A percentile compares a stretch with the other conserved stretches of the same genome.
These are phyloP conservation scores for Penicillium sp. DNA, from an alignment of 2,329 filamentous ascomycete genomes.

Conservation along the genomic window DNA sequence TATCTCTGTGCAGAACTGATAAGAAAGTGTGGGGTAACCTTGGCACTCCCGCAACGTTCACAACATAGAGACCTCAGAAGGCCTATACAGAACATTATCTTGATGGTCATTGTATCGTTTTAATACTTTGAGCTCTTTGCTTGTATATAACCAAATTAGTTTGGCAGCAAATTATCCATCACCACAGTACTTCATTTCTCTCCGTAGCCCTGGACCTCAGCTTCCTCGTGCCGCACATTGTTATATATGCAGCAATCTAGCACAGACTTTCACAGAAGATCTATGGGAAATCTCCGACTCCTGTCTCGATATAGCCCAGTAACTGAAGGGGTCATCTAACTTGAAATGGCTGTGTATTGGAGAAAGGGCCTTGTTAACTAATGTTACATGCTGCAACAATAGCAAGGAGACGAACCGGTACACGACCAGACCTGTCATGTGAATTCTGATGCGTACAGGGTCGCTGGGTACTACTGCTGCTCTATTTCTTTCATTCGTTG, in stretches of 20 bases:
- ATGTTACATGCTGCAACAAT: too few relatives aligned
- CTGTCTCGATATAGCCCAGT: too few relatives aligned
- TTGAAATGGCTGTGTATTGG: too few relatives aligned
- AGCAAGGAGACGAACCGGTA: slow-evolving; percentile 14
- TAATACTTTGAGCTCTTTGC: background rate
- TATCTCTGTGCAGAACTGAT: background rate
- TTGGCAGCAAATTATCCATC: background rate
- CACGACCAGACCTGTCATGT: background rate
- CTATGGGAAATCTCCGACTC: slow-evolving; percentile 26
- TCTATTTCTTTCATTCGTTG: background rate
- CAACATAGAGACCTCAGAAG: too few relatives aligned
- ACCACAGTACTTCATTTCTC: slow-evolving; percentile 13
- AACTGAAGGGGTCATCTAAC: too few relatives aligned
- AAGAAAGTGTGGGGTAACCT: slow-evolving; percentile 8
- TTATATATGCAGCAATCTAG: slow-evolving; percentile 37
- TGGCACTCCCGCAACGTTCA: background rate
- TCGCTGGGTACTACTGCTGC: background rate
- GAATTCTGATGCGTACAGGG: too few relatives aligned
- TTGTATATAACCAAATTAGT: background rate
- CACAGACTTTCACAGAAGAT: slow-evolving; percentile 32
- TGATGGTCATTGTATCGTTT: background rate
- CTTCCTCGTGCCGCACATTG: slow-evolving; percentile 36
- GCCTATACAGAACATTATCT: background rate
- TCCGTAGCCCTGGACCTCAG: slow-evolving; percentile 15
- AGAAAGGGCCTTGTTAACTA: too few relatives aligned